phyloP scores from a whole-genome alignment of 306 rosid species.

The Fragaria iinumae region DNA sequence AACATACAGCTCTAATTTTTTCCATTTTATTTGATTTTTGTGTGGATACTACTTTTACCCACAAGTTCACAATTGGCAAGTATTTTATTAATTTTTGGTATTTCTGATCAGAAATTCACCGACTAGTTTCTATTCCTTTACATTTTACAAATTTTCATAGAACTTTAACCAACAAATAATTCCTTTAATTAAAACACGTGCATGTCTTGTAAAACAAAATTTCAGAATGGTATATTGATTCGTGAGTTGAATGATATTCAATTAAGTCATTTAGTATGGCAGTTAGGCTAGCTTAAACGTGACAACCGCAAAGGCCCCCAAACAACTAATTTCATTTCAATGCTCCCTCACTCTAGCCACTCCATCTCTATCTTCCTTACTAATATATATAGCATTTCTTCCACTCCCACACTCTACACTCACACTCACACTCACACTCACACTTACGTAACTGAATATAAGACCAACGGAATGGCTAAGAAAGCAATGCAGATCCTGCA shows the following conservation, averaged over 20 bases:
- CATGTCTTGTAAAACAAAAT: neutral
- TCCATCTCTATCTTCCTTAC: too few species aligned
- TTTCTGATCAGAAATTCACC: too few species aligned
- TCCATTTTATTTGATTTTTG: too few species aligned
- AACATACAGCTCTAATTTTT: too few species aligned
- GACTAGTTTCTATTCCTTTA: too few species aligned
- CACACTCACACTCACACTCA: neutral
- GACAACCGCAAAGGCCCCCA: conserved; percentile 12
- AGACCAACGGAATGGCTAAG: neutral
- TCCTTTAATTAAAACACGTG: neutral
- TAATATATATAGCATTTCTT: neutral
- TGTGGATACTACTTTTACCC: too few species aligned
- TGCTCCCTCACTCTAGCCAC: neutral
- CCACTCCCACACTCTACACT: neutral
- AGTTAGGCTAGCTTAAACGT: conserved; percentile 30
- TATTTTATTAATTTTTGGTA: too few species aligned
- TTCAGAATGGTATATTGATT: neutral
- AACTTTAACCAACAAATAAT: too few species aligned
- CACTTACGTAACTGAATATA: neutral
- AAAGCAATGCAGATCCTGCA: conserved; percentile 17
- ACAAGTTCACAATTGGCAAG: too few species aligned
- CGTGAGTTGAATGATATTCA: neutral
- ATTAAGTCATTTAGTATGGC: conserved; percentile 21
- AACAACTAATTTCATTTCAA: conserved; percentile 10
- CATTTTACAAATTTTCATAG: too few species aligned